Evolutionary conservation across 2,329 filamentous ascomycete genomes (phyloP).

Genomic region (Fusarium palustre): DNA sequence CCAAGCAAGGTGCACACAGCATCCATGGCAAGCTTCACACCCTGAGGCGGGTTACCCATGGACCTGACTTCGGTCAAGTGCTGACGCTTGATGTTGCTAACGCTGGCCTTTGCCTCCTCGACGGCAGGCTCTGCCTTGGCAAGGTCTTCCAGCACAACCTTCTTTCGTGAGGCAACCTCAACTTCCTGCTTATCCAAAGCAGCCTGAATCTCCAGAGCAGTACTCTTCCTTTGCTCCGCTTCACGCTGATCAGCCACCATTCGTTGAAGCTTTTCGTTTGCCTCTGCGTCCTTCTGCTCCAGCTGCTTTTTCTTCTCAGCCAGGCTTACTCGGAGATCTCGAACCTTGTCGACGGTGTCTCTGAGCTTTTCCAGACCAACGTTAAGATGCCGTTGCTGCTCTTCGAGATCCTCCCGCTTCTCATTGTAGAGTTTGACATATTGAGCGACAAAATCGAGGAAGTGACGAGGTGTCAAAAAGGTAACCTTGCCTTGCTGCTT

Average conservation of each 20-base stretch:
- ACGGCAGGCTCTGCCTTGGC: slow-evolving; percentile 94
- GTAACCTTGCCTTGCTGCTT: slow-evolving; percentile 94
- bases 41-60: slow-evolving; percentile 91
- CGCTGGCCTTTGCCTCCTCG: slow-evolving; percentile 90
- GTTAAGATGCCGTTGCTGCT: slow-evolving; percentile 98
- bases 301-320: slow-evolving; percentile 95
- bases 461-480: slow-evolving; percentile 95
- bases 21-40: slow-evolving; percentile 92
- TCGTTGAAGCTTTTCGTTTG: slow-evolving; percentile 95
- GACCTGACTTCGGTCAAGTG: slow-evolving; percentile 97
- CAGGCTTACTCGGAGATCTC: slow-evolving; percentile 88
- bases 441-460: slow-evolving; percentile 96
- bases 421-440: slow-evolving; percentile 98
- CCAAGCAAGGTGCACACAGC: slow-evolving; percentile 96
- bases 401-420: slow-evolving; percentile 97
- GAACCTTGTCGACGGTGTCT: slow-evolving; percentile 97
- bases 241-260: slow-evolving; percentile 98
- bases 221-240: slow-evolving; percentile 89
- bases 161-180: slow-evolving; percentile 83
- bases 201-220: slow-evolving; percentile 88
- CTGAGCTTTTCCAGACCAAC: slow-evolving; percentile 97
- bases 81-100: slow-evolving; percentile 98
- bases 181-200: slow-evolving; percentile 90
- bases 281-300: slow-evolving; percentile 92
- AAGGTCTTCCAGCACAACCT: slow-evolving; percentile 88